Evolutionary conservation across 2,329 filamentous ascomycete species (phyloP).

Genomic region (Apiospora saccharicola): DNA sequence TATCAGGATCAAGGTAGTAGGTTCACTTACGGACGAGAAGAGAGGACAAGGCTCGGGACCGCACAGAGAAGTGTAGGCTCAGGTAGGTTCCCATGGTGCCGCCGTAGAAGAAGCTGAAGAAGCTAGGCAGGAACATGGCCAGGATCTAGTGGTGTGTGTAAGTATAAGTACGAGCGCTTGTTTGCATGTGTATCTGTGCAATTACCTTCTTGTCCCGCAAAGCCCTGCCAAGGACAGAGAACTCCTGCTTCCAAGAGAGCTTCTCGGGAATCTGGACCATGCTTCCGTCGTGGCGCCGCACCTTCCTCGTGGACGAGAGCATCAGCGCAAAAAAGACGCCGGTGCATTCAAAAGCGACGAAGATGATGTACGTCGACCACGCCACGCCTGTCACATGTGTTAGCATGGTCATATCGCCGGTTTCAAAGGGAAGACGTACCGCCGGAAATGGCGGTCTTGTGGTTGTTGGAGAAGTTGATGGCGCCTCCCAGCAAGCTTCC

Average conservation of each 20-base stretch:
- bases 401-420: background rate
- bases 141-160: slow-evolving; percentile 35
- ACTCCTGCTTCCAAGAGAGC: slow-evolving; percentile 33
- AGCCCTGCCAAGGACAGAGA: slow-evolving; percentile 34
- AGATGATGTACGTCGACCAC: slow-evolving; percentile 42
- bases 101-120: slow-evolving; percentile 49
- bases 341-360: slow-evolving; percentile 42
- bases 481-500: slow-evolving; percentile 45
- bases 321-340: slow-evolving; percentile 42
- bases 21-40: slow-evolving; percentile 41
- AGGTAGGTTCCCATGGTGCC: slow-evolving; percentile 47
- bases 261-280: slow-evolving; percentile 33
- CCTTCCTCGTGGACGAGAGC: slow-evolving; percentile 36
- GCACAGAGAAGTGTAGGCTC: slow-evolving; percentile 43
- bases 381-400: slow-evolving; percentile 29
- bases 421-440: slow-evolving; percentile 28
- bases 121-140: slow-evolving; percentile 44
- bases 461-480: slow-evolving; percentile 44
- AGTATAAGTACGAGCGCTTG: background rate
- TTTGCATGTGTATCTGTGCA: background rate
- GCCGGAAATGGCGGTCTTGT: slow-evolving; percentile 29
- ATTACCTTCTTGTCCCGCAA: slow-evolving; percentile 38
- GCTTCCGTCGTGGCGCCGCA: slow-evolving; percentile 37
- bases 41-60: slow-evolving; percentile 42
- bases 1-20: no score